Base-by-base conservation (phyloP, 441 rosid genomes). In the Cnidoscolus chayamansa region DNA sequence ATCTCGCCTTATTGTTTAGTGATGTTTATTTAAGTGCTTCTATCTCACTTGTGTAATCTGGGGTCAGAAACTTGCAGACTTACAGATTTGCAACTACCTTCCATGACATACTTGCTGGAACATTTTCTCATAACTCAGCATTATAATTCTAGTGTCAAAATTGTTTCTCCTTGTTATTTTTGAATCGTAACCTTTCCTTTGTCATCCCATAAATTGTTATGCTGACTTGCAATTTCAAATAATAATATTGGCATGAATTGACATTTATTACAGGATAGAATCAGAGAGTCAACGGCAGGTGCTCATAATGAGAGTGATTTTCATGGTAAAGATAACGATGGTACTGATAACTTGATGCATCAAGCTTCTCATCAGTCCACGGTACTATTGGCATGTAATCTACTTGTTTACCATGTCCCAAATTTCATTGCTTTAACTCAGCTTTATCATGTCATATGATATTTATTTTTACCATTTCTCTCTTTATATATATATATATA, bases 251-350 rank as follows among this genome's bases (percentile, higher is more conserved):
- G 68, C 17, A 59, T 73, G 63, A 43, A 73, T 65, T 66, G 74
- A 63, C 55, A 58, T 71, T 54, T 58, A 63, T 73, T 67, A 65
- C 95, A 93, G 97, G 94, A 93, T 85, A 90, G 84, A 82, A 86
- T 89, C 72, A 81, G 87, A 78, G 93, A 86, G 70, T 55, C 86
- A 65, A 80, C 54, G 48, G 81, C 50, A 57, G 90, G 85, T 79
- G 71, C 78, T 81, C 82, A 73, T 69, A 67, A 71, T 48, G 86
- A 83, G 70, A 80, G 76, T 63, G 81, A 72, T 58, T 83, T 80
- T 50, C 79, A 78, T 71, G 86, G 76, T 70, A 80, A 70, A 64
- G 79, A 76, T 62, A 68, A 71, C 63, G 51, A 63, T 50, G 71
- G 74, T 72, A 64, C 71, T 59, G 80, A 79, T 64, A 75, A 74